Evolutionary conservation across 2,329 filamentous ascomycete genomes (phyloP).

Genomic region (Cyphellophora europaea): DNA sequence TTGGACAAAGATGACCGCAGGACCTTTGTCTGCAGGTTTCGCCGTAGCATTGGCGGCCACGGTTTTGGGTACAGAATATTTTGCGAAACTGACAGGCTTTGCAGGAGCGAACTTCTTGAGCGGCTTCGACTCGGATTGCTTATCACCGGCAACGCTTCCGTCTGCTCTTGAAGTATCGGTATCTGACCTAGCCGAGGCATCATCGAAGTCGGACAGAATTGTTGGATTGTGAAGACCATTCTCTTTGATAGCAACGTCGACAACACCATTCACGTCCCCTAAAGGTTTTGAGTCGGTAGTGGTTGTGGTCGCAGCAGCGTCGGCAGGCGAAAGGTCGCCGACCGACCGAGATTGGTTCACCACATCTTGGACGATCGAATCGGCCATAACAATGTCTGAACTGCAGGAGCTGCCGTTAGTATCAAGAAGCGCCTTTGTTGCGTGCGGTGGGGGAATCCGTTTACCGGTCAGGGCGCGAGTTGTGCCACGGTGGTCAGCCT

Average conservation of each 20-base stretch:
- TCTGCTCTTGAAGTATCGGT: slow-evolving; percentile 53
- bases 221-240: slow-evolving; percentile 26
- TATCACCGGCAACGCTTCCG: slow-evolving; percentile 28
- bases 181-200: slow-evolving; percentile 49
- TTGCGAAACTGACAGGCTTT: slow-evolving; percentile 58
- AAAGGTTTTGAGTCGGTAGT: slow-evolving; percentile 30
- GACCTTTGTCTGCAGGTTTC: neutral
- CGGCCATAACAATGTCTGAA: slow-evolving; percentile 60
- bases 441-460: slow-evolving; percentile 1
- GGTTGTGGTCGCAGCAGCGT: slow-evolving; percentile 54
- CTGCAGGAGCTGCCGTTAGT: slow-evolving; percentile 26
- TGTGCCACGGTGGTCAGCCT: slow-evolving; percentile 15
- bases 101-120: slow-evolving; percentile 54
- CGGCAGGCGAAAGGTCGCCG: slow-evolving; percentile 54
- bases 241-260: slow-evolving; percentile 33
- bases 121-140: slow-evolving; percentile 35
- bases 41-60: slow-evolving; percentile 37
- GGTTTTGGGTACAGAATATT: slow-evolving; percentile 56
- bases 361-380: slow-evolving; percentile 61
- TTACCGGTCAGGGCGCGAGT: slow-evolving; percentile 13
- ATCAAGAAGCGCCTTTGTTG: no score
- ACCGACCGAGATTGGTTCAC: slow-evolving; percentile 62
- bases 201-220: slow-evolving; percentile 20
- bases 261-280: slow-evolving; percentile 29
- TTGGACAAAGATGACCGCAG: slow-evolving; percentile 1